Evolutionary conservation across 306 rosid species (phyloP).

Genomic region (Comarum palustre): DNA sequence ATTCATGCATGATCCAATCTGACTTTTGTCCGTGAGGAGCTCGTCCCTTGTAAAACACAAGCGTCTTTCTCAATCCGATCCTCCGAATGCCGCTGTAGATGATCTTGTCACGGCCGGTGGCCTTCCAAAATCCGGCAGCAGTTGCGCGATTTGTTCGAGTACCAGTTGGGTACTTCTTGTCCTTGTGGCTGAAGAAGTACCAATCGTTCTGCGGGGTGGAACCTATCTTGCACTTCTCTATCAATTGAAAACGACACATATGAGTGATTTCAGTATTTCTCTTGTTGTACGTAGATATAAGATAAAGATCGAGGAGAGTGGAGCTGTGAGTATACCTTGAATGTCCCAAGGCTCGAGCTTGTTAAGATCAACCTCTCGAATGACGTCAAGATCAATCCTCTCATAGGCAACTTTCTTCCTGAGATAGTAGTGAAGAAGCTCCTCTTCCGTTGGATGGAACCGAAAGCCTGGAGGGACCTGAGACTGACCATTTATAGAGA

Average conservation of each 20-base stretch:
- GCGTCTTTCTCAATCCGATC: constrained; percentile 56
- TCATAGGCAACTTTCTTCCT: constrained; percentile 54
- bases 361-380: constrained; percentile 58
- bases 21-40: constrained; percentile 66
- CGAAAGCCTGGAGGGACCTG: constrained; percentile 58
- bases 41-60: constrained; percentile 57
- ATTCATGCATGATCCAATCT: constrained; percentile 67
- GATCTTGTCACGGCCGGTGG: constrained; percentile 58
- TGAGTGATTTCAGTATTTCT: too few relatives aligned
- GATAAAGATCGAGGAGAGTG: not conserved
- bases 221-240: constrained; percentile 61
- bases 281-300: not conserved
- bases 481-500: constrained; percentile 54
- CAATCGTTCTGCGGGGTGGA: constrained; percentile 60
- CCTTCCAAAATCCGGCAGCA: constrained; percentile 60
- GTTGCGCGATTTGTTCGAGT: constrained; percentile 62
- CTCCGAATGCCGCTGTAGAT: constrained; percentile 43
- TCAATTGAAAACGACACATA: not conserved
- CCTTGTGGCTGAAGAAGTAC: constrained; percentile 65
- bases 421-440: constrained; percentile 58
- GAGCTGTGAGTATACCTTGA: constrained; percentile 38
- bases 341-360: constrained; percentile 70
- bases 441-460: constrained; percentile 60
- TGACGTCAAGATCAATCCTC: constrained; percentile 57
- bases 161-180: constrained; percentile 61